Evolutionary conservation across 495 filamentous ascomycete genomes (phyloP), one percentile per base, ranked within the genome.

Genomic region (Xylaria nigripes): DNA sequence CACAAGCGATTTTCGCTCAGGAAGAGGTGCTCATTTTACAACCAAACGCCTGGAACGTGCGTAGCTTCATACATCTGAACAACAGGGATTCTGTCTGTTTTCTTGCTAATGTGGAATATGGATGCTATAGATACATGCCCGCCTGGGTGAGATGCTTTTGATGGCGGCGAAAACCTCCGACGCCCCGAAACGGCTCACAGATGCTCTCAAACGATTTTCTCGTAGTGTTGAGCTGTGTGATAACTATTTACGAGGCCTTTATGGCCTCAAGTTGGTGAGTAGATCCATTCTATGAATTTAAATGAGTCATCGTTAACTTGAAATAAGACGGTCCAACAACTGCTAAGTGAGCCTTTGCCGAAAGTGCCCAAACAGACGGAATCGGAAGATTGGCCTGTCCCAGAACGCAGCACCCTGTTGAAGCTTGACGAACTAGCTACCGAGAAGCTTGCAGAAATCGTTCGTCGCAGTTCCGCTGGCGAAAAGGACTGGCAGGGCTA

Each of bases 1-100:
- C 80, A 19, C 92, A 96, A 66, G 89, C 91, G 30, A 81, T 92
- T 44, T 97, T 85, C 68, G 84, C 91, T 57, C 72, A 95, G 34
- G 94, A 98, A 64, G 93, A 97, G 66, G 88, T 93, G 38, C 66
- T 98, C 29, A 71, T 97, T 32, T 76, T 95, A 54, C 80, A 82
- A n/a, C 92, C 93, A 9, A 90, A 94, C 73, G 87, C 93, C 24
- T 98, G 94, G 89, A 96, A 89, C 76, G 89, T 93, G 68, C 60
- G 86, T 72, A 45, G 47, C 43, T 45, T 45, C 24, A 44, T 23
- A 43, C 32, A 36, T 25, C 51, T 23, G 19, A 19, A 30, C 42
- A 7, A 1, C 13, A 1, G 12, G 30, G 7, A 24, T 13, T 30
- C 4, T 30, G n/a, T 8, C 4, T 42, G 22, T 18, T 56, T 34